Percentiles rank a stretch among this genome's conserved stretches.
Conservation (phyloP, 768 basidiomycete species). For the Termitomyces heimii region DNA sequence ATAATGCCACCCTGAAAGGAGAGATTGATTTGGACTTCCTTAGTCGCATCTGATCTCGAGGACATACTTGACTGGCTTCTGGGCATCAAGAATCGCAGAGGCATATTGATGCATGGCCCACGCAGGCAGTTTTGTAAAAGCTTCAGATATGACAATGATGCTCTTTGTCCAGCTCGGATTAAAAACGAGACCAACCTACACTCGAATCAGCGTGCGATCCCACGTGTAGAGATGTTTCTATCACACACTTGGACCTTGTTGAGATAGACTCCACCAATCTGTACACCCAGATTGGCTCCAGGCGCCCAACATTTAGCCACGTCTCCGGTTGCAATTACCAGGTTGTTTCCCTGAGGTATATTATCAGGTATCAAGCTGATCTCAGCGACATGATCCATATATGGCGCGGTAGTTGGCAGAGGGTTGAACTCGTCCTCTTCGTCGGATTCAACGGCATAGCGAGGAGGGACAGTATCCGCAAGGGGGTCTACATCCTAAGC, state of each 20-base stretch:
- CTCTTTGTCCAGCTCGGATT: constrained; percentile 41
- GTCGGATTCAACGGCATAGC: constrained; percentile 61
- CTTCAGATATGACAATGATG: constrained; percentile 49
- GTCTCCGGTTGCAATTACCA: constrained; percentile 43
- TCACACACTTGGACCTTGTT: constrained; percentile 38
- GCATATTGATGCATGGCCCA: constrained; percentile 47
- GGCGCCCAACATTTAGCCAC: constrained; percentile 45
- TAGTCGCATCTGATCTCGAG: not conserved
- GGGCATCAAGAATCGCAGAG: constrained; percentile 28
- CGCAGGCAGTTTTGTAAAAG: constrained; percentile 39
- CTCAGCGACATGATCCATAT: constrained; percentile 16
- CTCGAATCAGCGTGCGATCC: not conserved
- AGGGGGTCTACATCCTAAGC: constrained; percentile 48
- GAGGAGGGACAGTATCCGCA: constrained; percentile 49
- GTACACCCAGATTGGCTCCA: constrained; percentile 47
- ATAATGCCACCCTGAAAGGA: constrained; percentile 35
- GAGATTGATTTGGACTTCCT: not conserved
- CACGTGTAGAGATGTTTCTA: not conserved
- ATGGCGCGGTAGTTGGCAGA: constrained; percentile 17
- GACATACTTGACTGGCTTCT: constrained; percentile 42
- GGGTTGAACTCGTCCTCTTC: constrained; percentile 60
- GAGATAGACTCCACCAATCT: constrained; percentile 38
- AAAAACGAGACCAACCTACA: constrained; percentile 47
- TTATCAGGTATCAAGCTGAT: constrained; percentile 34
- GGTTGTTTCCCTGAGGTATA: constrained; percentile 17